Base-by-base conservation (phyloP, 139 green algal species). In the Coccomyxa sp. region DNA sequence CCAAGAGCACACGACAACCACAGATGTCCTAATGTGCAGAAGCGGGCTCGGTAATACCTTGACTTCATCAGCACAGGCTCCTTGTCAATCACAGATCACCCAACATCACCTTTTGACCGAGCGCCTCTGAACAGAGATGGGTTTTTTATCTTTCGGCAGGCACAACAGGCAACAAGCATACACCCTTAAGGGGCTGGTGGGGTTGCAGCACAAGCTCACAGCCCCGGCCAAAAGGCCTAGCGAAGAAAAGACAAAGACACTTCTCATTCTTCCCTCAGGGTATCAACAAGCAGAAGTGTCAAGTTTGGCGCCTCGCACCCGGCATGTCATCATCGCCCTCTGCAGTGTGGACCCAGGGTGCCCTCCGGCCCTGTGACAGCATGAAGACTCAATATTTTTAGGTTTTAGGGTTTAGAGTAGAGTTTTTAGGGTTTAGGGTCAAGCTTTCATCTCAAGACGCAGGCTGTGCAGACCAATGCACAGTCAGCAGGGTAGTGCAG, bases 311-410 rank as follows among this genome's bases (percentile, higher is more conserved):
- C 63, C 21, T 21, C 63, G 18, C 63, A 81, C 81, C 89, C 21
- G 88, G 88, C 90, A 94, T 93, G 86, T 94, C 91, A 45, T 94
- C 91, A 80, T 86, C 82, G 1, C 84, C 91, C 79, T 94, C 91
- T 32, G 88, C 87, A 18, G 88, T 94, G 85, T 94, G 91, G 7
- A 92, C 79, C 90, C 90, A 94, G 15, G 90, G 90, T 12, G 90
- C 90, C 25, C 45, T 77, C 0, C 60, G 30, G 16, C 91, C 91
- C 87, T 91, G 87, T 74, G 66, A 17, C 13, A 81, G 15, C 57
- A 76, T 79, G 59, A 27, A 45, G 67, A 4, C 13, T 63, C 68
- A 77, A 18, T 31, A 38, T 14, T 77, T 77, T 31, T 13, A 77
- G 21, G 27, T 23, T 77, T 28, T 13, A 32, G 15, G 68, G 15